Evolutionary conservation across 1,284 basidiomycete species (phyloP).

Genomic region (Naganishia sp.): DNA sequence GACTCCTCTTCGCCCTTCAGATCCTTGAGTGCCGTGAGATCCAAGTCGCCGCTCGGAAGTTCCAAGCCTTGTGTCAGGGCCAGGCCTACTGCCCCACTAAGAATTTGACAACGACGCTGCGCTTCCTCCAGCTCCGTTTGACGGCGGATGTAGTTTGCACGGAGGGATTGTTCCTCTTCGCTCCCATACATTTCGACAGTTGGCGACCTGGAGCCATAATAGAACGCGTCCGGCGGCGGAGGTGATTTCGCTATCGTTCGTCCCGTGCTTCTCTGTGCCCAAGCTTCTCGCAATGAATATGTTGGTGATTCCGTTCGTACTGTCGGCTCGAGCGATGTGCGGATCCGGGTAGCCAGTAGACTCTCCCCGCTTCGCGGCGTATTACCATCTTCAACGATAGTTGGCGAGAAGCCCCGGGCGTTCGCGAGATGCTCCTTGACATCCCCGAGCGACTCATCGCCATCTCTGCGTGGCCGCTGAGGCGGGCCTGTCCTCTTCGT

Average conservation of each 20-base stretch:
- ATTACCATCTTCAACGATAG: not conserved
- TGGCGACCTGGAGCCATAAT: slow-evolving; percentile 62
- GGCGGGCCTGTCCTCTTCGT: slow-evolving; percentile 1
- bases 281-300: slow-evolving; percentile 27
- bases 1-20: slow-evolving; percentile 37
- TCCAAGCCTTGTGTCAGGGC: slow-evolving; percentile 13
- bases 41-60: slow-evolving; percentile 57
- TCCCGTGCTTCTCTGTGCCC: slow-evolving; percentile 13
- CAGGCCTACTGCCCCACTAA: not conserved
- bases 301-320: slow-evolving; percentile 15
- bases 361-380: slow-evolving; percentile 7
- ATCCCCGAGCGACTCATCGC: slow-evolving; percentile 2
- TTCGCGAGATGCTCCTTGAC: slow-evolving; percentile 3
- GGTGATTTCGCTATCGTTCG: slow-evolving; percentile 15
- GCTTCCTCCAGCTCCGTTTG: slow-evolving; percentile 77
- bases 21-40: slow-evolving; percentile 52
- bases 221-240: slow-evolving; percentile 62
- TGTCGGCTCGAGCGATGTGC: slow-evolving; percentile 16
- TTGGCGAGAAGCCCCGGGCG: slow-evolving; percentile 6
- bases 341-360: slow-evolving; percentile 21
- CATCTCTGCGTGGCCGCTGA: slow-evolving; percentile 7
- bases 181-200: slow-evolving; percentile 58
- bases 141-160: slow-evolving; percentile 59
- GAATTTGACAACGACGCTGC: slow-evolving; percentile 53
- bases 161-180: slow-evolving; percentile 12